Evolutionary conservation across 2,329 filamentous ascomycete species (phyloP), one percentile per base, ranked within the genome.

Genomic region (Mollisia scopiformis): DNA sequence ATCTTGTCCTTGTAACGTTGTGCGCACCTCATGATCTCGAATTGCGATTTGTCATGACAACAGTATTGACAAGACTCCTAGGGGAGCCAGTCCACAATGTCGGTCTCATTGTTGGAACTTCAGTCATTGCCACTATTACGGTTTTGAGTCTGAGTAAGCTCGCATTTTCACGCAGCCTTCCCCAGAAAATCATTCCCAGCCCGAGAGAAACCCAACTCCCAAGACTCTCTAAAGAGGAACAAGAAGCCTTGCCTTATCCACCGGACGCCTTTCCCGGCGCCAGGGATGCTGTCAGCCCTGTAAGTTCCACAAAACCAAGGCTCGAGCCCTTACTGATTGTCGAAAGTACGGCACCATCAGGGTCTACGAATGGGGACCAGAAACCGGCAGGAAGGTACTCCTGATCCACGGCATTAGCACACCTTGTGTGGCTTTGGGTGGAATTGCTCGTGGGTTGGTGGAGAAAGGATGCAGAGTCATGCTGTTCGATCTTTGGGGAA

Each of bases 331-430:
- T 35, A 31, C 51, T 57, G 30, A 55, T 33, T 14, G 21, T 21
- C n/a, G 28, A 37, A 28, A 72, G 6, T 93, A 91, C 71, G 91
- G 92, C 16, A 84, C 78, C 4, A 84, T 91, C 63, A 80, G 88
- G 49, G 87, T 91, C 2, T 94, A 92, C 72, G 92, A 96, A 78
- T 95, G 88, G 83, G 92, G 92, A 0, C 89, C 90, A 0, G 82
- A 86, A 61, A 77, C 82, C 35, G 91, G 91, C 1, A 82, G 86
- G 28, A 92, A 88, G 70, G 86, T 94, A 1, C 77, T 96, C 14
- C 77, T 96, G 27, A 76, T 96, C 16, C 92, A 94, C 74, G 92
- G 92, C 5, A 93, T 95, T 69, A 90, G 87, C 53, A 95, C 91
- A 6, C 92, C 92, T 0, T 88, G 87, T 63, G 78, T 93, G 51